Evolutionary conservation across 768 basidiomycete genomes (phyloP).

Genomic region (Candolleomyces efflorescens): DNA sequence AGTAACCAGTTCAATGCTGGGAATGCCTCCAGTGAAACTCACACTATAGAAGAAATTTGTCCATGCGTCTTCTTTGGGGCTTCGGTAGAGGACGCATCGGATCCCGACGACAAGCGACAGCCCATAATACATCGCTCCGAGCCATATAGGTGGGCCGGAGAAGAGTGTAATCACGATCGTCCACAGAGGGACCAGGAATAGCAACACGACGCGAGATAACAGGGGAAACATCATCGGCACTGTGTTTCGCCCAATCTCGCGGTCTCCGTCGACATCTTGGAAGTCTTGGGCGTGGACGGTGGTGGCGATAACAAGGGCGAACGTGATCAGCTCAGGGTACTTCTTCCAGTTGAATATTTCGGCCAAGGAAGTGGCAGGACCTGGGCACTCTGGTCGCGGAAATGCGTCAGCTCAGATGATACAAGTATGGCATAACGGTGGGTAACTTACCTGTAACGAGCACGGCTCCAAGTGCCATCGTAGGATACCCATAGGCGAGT

Average conservation of each 20-base stretch:
- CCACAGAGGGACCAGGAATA: conserved; percentile 14
- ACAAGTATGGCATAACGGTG: no score
- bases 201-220: conserved; percentile 23
- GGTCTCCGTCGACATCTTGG: conserved; percentile 41
- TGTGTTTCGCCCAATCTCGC: conserved; percentile 31
- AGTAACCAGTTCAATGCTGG: no score
- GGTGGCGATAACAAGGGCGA: conserved; percentile 30
- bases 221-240: conserved; percentile 41
- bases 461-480: conserved; percentile 31
- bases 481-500: conserved; percentile 25
- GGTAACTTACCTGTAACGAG: conserved; percentile 14
- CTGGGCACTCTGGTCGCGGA: neutral
- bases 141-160: neutral
- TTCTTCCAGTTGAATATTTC: conserved; percentile 6
- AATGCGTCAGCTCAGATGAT: no score
- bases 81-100: conserved; percentile 10
- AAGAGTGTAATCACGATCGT: conserved; percentile 6
- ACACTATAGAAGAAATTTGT: conserved; percentile 18
- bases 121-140: neutral
- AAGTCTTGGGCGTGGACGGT: conserved; percentile 47
- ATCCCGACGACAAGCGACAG: conserved; percentile 12
- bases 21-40: neutral
- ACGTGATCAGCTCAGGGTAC: conserved; percentile 11
- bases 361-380: neutral
- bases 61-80: conserved; percentile 4